These are phyloP conservation scores for Trichoderma koningii DNA, from an alignment of 2,329 filamentous ascomycete species.

Conservation along the genomic window DNA sequence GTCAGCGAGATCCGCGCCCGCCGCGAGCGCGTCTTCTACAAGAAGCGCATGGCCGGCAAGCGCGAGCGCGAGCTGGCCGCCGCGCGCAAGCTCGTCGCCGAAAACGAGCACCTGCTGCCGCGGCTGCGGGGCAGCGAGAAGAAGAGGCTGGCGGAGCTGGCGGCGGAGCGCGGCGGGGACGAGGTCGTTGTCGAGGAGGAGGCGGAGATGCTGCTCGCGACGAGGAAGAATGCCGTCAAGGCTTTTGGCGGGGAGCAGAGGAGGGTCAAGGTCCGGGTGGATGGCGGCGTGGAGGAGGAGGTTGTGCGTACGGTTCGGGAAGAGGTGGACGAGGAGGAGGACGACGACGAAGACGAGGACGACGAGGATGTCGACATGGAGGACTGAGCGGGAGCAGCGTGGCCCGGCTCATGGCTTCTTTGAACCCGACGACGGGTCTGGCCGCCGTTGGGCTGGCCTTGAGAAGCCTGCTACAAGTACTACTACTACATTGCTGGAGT, in stretches of 20 bases:
- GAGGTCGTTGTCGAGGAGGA: slow-evolving; percentile 47
- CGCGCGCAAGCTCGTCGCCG: slow-evolving; percentile 84
- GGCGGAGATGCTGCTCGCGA: slow-evolving; percentile 36
- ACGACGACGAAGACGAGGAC: slow-evolving; percentile 32
- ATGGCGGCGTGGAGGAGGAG: slow-evolving; percentile 42
- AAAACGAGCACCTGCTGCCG: slow-evolving; percentile 91
- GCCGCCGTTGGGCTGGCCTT: slow-evolving; percentile 12
- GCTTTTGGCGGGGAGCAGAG: slow-evolving; percentile 49
- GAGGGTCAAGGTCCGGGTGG: slow-evolving; percentile 42
- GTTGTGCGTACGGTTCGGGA: slow-evolving; percentile 24
- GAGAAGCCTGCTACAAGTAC: background rate
- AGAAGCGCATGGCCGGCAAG: slow-evolving; percentile 89
- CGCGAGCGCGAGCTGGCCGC: slow-evolving; percentile 75
- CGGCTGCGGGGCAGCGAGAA: slow-evolving; percentile 66
- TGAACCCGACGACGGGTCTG: slow-evolving; percentile 15
- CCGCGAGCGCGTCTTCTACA: slow-evolving; percentile 91
- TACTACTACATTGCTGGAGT: slow-evolving; percentile 14
- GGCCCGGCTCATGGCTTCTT: slow-evolving; percentile 22
- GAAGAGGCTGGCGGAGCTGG: slow-evolving; percentile 59
- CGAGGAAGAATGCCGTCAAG: slow-evolving; percentile 39
- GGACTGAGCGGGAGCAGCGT: slow-evolving; percentile 31
- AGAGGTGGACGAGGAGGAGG: slow-evolving; percentile 32
- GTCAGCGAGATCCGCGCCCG: slow-evolving; percentile 80
- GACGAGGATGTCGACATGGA: slow-evolving; percentile 41
- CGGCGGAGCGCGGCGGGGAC: slow-evolving; percentile 48